Conservation (phyloP, 192 early-diverging fungal species). For the Pilobolus umbonatus region DNA sequence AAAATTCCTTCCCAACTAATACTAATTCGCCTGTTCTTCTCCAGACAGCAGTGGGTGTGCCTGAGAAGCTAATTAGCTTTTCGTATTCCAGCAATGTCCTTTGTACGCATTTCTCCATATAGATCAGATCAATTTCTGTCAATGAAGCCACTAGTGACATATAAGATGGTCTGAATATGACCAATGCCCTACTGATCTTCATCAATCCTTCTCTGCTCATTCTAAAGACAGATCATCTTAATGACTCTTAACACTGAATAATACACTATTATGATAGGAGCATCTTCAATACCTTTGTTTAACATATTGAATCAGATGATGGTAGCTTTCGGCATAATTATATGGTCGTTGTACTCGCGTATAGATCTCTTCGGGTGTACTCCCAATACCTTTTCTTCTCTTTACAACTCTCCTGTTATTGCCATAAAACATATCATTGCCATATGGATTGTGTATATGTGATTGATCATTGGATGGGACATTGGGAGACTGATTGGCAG, state of each 20-base stretch:
- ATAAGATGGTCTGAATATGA: constrained; percentile 88
- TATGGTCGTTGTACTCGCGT: constrained; percentile 76
- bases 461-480: background rate
- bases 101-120: constrained; percentile 96
- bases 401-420: background rate
- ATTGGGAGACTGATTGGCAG: background rate
- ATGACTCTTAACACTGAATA: background rate
- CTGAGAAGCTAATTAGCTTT: constrained; percentile 88
- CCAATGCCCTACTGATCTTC: constrained; percentile 82
- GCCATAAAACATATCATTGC: background rate
- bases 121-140: constrained; percentile 86
- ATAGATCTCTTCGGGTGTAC: constrained; percentile 70
- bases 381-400: constrained; percentile 14
- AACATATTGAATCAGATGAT: constrained; percentile 83
- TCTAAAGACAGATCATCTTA: constrained; percentile 32
- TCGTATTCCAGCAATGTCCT: constrained; percentile 90
- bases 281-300: constrained; percentile 53
- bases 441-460: background rate
- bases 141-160: constrained; percentile 91
- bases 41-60: constrained; percentile 95
- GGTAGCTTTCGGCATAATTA: constrained; percentile 90
- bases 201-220: constrained; percentile 85
- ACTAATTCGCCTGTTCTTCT: constrained; percentile 90
- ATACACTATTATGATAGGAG: too few relatives aligned
- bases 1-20: constrained; percentile 93